phyloP scores from a whole-genome alignment of 2,329 filamentous ascomycete genomes.

The Endoconidiophora polonica region DNA sequence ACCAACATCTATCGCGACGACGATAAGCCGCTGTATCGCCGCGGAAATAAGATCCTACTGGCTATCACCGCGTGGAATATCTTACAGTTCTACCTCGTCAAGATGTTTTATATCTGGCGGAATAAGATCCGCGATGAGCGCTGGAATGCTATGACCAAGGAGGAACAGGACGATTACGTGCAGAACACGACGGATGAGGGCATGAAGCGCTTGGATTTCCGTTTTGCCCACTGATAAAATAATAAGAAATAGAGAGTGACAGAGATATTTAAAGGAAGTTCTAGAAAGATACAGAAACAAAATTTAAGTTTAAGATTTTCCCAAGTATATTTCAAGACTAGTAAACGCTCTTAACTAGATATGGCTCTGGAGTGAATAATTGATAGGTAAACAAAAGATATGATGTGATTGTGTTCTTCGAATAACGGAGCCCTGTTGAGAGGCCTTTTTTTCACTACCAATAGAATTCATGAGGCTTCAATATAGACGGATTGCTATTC shows the following conservation, averaged over 20 bases:
- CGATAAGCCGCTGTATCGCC: conserved; percentile 34
- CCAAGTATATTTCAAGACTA: no score
- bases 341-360: no score
- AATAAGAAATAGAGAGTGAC: not conserved
- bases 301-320: no score
- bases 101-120: conserved; percentile 30
- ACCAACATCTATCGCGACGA: conserved; percentile 38
- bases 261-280: no score
- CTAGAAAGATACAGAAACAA: no score
- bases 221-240: conserved; percentile 27
- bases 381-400: no score
- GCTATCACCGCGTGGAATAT: conserved; percentile 32
- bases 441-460: no score
- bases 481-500: no score
- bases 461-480: no score
- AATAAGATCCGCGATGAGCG: conserved; percentile 27
- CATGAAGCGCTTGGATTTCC: conserved; percentile 37
- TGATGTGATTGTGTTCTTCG: no score
- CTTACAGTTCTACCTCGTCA: conserved; percentile 26
- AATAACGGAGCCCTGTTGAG: no score
- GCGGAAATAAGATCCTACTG: conserved; percentile 33
- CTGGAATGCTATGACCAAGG: conserved; percentile 27
- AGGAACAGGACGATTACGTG: conserved; percentile 32
- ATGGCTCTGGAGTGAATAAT: no score
- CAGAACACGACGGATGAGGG: conserved; percentile 34